Conservation (phyloP, 2,329 filamentous ascomycete genomes). For the Mollisiaceae sp. region DNA sequence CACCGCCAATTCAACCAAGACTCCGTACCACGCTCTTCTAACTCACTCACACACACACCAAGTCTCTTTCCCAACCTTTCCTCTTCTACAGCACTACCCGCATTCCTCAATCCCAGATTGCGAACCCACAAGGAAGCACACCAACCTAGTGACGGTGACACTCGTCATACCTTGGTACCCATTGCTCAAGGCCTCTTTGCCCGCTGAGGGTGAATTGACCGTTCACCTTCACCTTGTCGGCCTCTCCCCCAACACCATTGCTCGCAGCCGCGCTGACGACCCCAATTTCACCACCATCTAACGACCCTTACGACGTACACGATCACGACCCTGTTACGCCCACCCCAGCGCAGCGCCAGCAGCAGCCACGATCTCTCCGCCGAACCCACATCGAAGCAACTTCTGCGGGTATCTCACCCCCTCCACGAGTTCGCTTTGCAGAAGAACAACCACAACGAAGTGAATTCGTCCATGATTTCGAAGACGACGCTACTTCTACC, state of each 20-base stretch:
- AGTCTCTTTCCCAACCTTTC: conserved; percentile 5
- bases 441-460: conserved; percentile 28
- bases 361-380: conserved; percentile 34
- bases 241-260: conserved; percentile 26
- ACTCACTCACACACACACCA: conserved; percentile 10
- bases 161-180: conserved; percentile 14
- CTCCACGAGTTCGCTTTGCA: conserved; percentile 36
- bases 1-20: conserved; percentile 14
- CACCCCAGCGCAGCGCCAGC: conserved; percentile 40
- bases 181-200: conserved; percentile 22
- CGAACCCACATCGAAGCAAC: conserved; percentile 43
- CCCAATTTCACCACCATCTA: conserved; percentile 35
- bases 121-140: conserved; percentile 18
- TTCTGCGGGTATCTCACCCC: conserved; percentile 41
- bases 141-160: conserved; percentile 16
- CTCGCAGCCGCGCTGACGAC: conserved; percentile 42
- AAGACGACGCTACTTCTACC: conserved; percentile 37
- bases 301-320: conserved; percentile 45
- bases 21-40: conserved; percentile 13
- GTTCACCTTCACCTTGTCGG: conserved; percentile 39
- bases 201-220: conserved; percentile 24
- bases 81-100: not conserved
- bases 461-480: conserved; percentile 37
- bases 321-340: conserved; percentile 43
- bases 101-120: conserved; percentile 26